phyloP scores from a whole-genome alignment of 768 basidiomycete genomes.

The Plicaturopsis crispa region DNA sequence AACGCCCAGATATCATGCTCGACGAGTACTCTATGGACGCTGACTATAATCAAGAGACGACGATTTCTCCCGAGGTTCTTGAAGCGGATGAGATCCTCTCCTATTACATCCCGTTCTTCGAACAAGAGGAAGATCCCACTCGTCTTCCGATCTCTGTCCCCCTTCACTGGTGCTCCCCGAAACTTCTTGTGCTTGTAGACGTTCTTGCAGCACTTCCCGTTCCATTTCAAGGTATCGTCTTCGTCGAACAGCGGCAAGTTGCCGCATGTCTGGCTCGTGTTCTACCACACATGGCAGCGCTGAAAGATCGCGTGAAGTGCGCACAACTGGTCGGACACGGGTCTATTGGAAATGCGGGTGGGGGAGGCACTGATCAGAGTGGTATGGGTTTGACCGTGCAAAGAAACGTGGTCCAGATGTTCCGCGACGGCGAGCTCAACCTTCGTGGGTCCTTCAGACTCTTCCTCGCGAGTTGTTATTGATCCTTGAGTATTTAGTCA shows the following conservation, averaged over 20 bases:
- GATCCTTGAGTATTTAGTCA: constrained; percentile 31
- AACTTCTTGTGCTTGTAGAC: constrained; percentile 56
- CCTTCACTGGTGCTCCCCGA: constrained; percentile 67
- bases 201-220: constrained; percentile 41
- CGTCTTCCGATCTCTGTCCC: constrained; percentile 33
- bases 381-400: constrained; percentile 48
- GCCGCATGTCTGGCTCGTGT: constrained; percentile 64
- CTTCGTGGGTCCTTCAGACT: constrained; percentile 40
- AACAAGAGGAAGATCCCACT: constrained; percentile 15
- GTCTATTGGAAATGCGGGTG: constrained; percentile 27
- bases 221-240: constrained; percentile 75
- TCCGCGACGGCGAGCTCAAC: constrained; percentile 60
- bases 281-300: constrained; percentile 49
- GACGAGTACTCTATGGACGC: too few relatives aligned
- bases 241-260: constrained; percentile 80
- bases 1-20: neutral
- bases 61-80: constrained; percentile 35
- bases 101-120: constrained; percentile 31
- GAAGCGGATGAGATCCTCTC: constrained; percentile 43
- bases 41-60: too few relatives aligned
- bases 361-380: constrained; percentile 35
- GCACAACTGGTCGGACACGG: constrained; percentile 72
- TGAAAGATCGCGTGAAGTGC: constrained; percentile 49
- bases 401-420: constrained; percentile 54
- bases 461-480: constrained; percentile 1